Conservation (phyloP, 192 early-diverging fungal species). For the Chytriomyces hyalinus region DNA sequence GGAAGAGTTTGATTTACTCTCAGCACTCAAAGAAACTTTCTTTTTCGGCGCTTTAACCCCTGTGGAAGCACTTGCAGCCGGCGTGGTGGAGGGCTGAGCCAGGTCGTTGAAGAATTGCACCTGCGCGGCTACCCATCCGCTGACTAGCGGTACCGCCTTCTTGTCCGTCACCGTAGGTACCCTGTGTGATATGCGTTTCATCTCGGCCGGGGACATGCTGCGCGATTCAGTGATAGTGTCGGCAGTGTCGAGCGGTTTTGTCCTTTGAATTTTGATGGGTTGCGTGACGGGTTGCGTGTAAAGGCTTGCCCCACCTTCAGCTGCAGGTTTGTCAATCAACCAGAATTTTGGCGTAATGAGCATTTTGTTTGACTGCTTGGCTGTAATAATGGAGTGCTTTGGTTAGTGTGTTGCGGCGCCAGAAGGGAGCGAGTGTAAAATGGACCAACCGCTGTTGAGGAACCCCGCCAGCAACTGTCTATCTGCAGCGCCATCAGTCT, state of each 20-base stretch:
- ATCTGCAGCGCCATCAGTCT: neutral
- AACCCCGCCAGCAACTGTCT: neutral
- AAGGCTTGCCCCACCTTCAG: neutral
- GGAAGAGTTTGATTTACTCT: neutral
- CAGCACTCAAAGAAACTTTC: no score
- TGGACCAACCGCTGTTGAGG: no score
- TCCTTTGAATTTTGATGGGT: slow-evolving; percentile 5
- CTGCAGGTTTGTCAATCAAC: slow-evolving; percentile 12
- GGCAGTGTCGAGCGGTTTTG: neutral
- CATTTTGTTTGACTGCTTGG: neutral
- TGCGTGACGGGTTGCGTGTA: neutral
- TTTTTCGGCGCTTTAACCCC: neutral
- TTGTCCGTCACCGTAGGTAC: neutral
- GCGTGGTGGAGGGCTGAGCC: neutral
- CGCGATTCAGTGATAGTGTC: neutral
- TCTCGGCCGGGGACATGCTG: neutral
- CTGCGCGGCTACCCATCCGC: slow-evolving; percentile 8
- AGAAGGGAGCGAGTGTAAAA: no score
- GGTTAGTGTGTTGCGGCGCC: neutral
- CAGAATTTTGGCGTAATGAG: neutral
- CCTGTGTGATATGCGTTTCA: neutral
- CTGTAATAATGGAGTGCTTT: neutral
- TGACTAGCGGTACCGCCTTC: neutral
- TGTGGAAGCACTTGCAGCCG: neutral
- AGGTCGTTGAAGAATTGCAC: slow-evolving; percentile 12